A percentile compares a stretch with the other conserved stretches of the same genome.
Conservation (phyloP, 805 yeast genomes). For the Saturnispora silvae region DNA sequence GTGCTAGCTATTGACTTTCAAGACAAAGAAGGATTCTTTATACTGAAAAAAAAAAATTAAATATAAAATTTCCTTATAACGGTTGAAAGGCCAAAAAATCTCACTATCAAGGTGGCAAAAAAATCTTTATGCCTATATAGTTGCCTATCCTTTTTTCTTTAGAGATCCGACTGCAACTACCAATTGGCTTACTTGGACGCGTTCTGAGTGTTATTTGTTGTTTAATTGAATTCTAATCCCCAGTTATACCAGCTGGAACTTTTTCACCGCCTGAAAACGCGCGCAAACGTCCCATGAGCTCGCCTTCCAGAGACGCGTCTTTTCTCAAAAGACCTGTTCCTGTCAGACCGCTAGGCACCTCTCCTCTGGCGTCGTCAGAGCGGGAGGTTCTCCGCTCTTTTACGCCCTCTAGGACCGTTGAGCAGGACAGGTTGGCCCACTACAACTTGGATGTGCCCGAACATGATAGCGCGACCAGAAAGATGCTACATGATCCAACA, state of each 20-base stretch:
- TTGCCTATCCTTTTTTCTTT: conserved; percentile 1
- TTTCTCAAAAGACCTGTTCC: not conserved
- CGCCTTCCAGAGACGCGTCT: conserved; percentile 7
- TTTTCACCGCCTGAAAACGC: too few species aligned
- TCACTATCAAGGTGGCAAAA: not conserved
- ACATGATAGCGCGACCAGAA: conserved; percentile 29
- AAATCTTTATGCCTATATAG: not conserved
- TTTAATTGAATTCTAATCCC: too few species aligned
- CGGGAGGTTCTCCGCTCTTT: conserved; percentile 1
- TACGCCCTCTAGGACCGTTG: conserved; percentile 10
- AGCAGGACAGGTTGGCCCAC: conserved; percentile 16
- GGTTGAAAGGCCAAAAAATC: too few species aligned
- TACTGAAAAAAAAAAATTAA: not conserved
- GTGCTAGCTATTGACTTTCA: too few species aligned
- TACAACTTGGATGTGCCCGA: conserved; percentile 51
- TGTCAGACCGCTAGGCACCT: not conserved
- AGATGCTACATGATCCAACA: conserved; percentile 15
- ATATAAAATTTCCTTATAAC: not conserved
- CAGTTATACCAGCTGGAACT: too few species aligned
- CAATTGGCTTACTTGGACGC: too few species aligned
- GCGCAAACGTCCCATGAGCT: too few species aligned
- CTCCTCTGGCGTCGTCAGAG: conserved; percentile 5
- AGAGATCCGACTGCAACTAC: too few species aligned
- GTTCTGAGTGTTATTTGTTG: too few species aligned
- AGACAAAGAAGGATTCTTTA: too few species aligned